Evolutionary conservation across 495 filamentous ascomycete genomes (phyloP).

Genomic region (Penicillium pancosmium): DNA sequence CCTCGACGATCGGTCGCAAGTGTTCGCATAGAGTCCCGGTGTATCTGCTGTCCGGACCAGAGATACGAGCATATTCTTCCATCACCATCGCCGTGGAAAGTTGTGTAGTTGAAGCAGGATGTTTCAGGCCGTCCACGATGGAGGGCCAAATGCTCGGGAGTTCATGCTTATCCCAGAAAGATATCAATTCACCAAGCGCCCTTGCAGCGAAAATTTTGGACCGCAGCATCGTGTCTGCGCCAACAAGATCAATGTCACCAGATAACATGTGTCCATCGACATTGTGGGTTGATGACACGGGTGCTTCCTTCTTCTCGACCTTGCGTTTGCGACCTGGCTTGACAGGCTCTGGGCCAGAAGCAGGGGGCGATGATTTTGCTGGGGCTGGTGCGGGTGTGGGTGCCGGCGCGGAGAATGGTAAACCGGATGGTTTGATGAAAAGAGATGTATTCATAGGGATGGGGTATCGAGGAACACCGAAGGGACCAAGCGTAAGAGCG

Average conservation of each 20-base stretch:
- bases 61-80: constrained; percentile 74
- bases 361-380: constrained; percentile 62
- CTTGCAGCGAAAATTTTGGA: constrained; percentile 84
- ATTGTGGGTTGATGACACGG: constrained; percentile 73
- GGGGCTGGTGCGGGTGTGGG: constrained; percentile 49
- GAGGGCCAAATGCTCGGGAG: constrained; percentile 45
- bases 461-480: constrained; percentile 86
- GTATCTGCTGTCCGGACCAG: constrained; percentile 47
- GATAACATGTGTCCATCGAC: constrained; percentile 98
- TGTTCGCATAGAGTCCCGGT: constrained; percentile 56
- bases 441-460: constrained; percentile 85
- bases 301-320: constrained; percentile 79
- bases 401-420: constrained; percentile 64
- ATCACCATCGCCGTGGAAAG: constrained; percentile 80
- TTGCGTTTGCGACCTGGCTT: constrained; percentile 74
- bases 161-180: constrained; percentile 46
- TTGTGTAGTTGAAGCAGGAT: constrained; percentile 80
- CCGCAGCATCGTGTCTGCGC: constrained; percentile 81
- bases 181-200: constrained; percentile 68
- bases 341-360: constrained; percentile 24
- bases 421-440: constrained; percentile 93
- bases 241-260: constrained; percentile 92
- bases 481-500: constrained; percentile 79
- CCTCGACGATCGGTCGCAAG: constrained; percentile 74
- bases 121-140: constrained; percentile 66